Percentiles rank a stretch among this genome's conserved stretches.
phyloP scores from a whole-genome alignment of 2,329 filamentous ascomycete species.

The Orbilia blumenaviensis region DNA sequence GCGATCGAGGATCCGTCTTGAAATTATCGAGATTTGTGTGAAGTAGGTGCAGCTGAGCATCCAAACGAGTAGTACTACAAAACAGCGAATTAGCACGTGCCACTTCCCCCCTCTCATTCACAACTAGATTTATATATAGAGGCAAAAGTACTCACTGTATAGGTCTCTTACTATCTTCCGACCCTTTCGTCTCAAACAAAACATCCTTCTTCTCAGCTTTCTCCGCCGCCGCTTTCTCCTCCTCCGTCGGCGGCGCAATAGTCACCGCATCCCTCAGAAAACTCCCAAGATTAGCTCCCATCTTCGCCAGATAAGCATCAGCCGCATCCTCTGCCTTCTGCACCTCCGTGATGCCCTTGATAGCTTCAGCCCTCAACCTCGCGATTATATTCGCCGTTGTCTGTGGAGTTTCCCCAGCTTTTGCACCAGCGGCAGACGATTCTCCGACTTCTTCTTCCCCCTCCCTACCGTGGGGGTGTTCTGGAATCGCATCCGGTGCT shows the following conservation, averaged over 20 bases:
- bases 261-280: constrained; percentile 91
- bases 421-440: constrained; percentile 55
- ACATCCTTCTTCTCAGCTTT: constrained; percentile 62
- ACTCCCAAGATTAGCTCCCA: constrained; percentile 86
- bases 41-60: constrained; percentile 94
- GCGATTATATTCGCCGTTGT: constrained; percentile 70
- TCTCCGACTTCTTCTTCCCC: constrained; percentile 60
- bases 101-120: not conserved
- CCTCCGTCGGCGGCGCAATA: constrained; percentile 77
- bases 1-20: constrained; percentile 78
- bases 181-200: constrained; percentile 93
- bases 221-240: constrained; percentile 62
- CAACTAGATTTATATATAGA: not conserved
- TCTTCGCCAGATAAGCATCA: constrained; percentile 91
- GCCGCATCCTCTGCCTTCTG: constrained; percentile 93
- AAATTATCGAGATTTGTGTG: constrained; percentile 86
- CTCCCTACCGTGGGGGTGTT: constrained; percentile 62
- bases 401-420: constrained; percentile 55
- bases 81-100: not conserved
- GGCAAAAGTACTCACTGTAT: constrained; percentile 69
- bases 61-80: constrained; percentile 79
- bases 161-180: constrained; percentile 82
- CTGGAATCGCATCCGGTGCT: constrained; percentile 61
- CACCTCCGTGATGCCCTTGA: constrained; percentile 85
- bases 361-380: constrained; percentile 77